phyloP scores from a whole-genome alignment of 228 moss, liverwort and hornwort genomes.

The Sphagnum fallax region DNA sequence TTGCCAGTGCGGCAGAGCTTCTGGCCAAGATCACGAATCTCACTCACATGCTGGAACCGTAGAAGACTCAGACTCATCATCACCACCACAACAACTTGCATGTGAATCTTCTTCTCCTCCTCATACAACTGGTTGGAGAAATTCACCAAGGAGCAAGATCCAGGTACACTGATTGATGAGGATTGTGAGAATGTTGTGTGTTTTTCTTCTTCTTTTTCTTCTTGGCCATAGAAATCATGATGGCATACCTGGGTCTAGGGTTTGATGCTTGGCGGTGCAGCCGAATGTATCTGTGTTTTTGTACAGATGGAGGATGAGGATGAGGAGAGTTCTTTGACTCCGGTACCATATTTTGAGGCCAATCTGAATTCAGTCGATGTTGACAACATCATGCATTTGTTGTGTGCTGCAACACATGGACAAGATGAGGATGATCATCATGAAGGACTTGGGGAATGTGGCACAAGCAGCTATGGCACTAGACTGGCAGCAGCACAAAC shows the following conservation, averaged over 20 bases:
- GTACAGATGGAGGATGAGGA: constrained; percentile 22
- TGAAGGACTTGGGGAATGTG: constrained; percentile 4
- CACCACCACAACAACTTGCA: constrained; percentile 62
- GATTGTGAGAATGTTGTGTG: too few relatives aligned
- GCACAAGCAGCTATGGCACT: constrained; percentile 7
- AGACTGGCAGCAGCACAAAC: not conserved
- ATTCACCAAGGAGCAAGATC: too few relatives aligned
- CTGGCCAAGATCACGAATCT: constrained; percentile 26
- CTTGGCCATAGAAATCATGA: not conserved
- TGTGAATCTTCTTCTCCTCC: constrained; percentile 31
- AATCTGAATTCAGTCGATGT: constrained; percentile 64
- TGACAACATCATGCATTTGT: constrained; percentile 50
- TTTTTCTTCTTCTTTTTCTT: not conserved
- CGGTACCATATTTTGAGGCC: constrained; percentile 32
- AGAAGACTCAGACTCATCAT: constrained; percentile 58
- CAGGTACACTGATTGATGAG: constrained; percentile 7
- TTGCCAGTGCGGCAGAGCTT: constrained; percentile 26
- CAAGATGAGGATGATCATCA: constrained; percentile 20
- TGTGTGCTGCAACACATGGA: constrained; percentile 33
- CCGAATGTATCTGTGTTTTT: not conserved
- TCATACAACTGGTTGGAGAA: constrained; percentile 40
- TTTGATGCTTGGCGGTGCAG: too few relatives aligned
- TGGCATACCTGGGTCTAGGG: not conserved
- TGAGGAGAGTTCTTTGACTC: constrained; percentile 7
- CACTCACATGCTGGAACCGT: constrained; percentile 43